Conservation (phyloP, 1,284 basidiomycete species). For the Microbotryomycetes sp. region DNA sequence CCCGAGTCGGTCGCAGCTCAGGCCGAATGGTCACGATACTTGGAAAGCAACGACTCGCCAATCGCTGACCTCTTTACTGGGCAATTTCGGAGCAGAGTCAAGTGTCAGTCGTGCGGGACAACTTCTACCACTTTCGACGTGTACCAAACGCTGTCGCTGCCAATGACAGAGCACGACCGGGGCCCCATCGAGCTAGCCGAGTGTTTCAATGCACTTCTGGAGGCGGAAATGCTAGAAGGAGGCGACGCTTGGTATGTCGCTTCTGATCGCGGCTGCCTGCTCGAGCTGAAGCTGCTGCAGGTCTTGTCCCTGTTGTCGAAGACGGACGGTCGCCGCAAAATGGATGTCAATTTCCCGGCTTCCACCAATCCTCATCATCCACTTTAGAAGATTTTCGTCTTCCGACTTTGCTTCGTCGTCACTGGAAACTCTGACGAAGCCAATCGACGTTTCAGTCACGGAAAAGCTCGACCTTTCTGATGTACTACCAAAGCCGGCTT, state of each 20-base stretch:
- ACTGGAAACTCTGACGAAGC: background rate
- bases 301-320: background rate
- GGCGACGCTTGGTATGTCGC: background rate
- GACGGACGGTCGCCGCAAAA: background rate
- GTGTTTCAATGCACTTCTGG: background rate
- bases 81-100: background rate
- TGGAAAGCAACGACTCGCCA: background rate
- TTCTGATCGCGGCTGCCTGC: background rate
- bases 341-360: background rate
- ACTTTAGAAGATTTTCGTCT: background rate
- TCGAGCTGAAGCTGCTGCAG: background rate
- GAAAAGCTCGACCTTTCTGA: background rate
- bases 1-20: background rate
- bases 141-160: background rate
- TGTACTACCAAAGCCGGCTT: background rate
- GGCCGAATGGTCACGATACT: background rate
- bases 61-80: background rate
- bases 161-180: background rate
- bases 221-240: background rate
- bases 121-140: background rate
- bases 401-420: background rate
- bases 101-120: background rate
- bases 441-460: background rate
- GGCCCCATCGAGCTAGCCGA: background rate
- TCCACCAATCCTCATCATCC: background rate